Percentiles rank a stretch among this genome's conserved stretches.
Evolutionary conservation across 73 alveolate genomes (phyloP).

Genomic region (Tetrahymena borealis): DNA sequence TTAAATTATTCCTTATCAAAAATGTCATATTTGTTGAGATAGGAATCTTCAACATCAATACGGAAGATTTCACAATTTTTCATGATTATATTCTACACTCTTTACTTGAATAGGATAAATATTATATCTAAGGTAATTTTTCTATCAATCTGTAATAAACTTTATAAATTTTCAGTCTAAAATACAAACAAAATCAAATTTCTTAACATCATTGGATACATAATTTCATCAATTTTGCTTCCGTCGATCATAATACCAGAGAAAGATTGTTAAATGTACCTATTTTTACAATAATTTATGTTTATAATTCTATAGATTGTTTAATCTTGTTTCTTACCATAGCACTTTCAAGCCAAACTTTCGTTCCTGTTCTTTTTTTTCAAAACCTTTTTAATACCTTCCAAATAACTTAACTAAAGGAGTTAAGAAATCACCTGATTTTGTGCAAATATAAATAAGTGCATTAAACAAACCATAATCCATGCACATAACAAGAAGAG

Average conservation of each 20-base stretch:
- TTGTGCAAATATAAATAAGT: constrained; percentile 28
- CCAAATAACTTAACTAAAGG: constrained; percentile 39
- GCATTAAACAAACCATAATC: neutral
- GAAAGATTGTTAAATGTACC: neutral
- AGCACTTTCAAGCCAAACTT: neutral
- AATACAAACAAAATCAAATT: neutral
- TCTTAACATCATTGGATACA: neutral
- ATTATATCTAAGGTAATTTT: neutral
- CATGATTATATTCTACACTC: neutral
- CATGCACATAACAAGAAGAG: constrained; percentile 6
- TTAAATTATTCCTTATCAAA: neutral
- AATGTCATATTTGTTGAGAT: neutral
- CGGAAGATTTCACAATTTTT: neutral
- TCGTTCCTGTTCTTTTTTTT: constrained; percentile 7
- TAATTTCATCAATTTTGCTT: neutral
- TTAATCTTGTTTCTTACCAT: too few species aligned
- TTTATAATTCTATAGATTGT: too few species aligned
- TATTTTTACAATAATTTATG: neutral
- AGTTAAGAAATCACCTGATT: constrained; percentile 41
- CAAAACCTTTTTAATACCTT: neutral
- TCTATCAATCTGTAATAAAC: neutral
- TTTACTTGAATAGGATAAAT: neutral
- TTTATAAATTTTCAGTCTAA: neutral
- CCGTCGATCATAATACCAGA: neutral
- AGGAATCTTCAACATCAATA: neutral